Evolutionary conservation across 441 rosid species (phyloP), one percentile per base, ranked within the genome.

Genomic region (Hura crepitans): DNA sequence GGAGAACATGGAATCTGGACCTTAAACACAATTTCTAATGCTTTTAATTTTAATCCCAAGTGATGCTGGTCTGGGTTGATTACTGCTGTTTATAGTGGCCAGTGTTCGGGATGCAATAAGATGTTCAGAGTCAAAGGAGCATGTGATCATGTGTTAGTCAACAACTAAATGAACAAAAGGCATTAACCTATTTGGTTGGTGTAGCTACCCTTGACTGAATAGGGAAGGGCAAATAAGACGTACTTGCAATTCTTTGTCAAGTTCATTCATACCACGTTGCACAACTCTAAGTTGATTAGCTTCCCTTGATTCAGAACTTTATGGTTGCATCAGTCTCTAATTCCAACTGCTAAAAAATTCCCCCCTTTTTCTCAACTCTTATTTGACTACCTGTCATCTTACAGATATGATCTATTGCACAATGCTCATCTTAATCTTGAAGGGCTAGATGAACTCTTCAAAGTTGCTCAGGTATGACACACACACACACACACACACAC

Each of bases 351-450:
- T 39, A n/a, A 22, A 65, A 17, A 17, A 31, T 14, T 62, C 30
- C 67, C 42, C 42, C 8, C 8, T 37, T 10, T 37, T 10, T 37
- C 8, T 37, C n/a, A 37, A 28, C 54, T 71, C 75, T n/a, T 2
- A 14, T 66, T 75, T 58, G 64, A 58, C 68, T 68, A 53, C 17
- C 28, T 53, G 1, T 23, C 39, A 49, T 49, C 72, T 74, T 76
- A 33, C 84, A 96, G 98, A 81, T 96, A 93, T 73, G 98, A 96
- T 86, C 89, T 93, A 69, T 80, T 96, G 85, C 99, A 93, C 83
- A 96, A 96, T 84, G 91, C 94, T 65, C 99, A 96, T 81, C 99
- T 96, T 72, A 87, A 93, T 77, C 84, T 96, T 62, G 91, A 90
- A 71, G 97, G 97, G 58, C 80, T 96, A 79, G 87, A 87, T 70